These are phyloP conservation scores for Huntiella bhutanensis DNA, from an alignment of 2,329 filamentous ascomycete species.

Conservation along the genomic window DNA sequence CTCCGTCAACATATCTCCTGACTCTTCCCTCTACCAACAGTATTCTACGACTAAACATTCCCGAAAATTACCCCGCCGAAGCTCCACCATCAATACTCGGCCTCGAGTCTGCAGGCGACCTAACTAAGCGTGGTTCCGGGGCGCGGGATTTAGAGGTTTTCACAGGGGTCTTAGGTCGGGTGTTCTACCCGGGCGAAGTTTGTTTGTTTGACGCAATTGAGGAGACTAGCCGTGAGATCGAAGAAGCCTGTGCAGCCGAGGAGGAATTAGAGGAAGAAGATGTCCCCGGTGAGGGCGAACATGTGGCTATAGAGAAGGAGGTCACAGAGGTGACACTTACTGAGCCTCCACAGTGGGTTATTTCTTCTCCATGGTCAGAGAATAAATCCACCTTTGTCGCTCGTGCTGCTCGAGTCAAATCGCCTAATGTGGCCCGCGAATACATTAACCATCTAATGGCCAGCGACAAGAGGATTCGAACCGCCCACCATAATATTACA, in stretches of 20 bases:
- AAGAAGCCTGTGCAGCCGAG: conserved; percentile 16
- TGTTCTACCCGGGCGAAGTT: conserved; percentile 56
- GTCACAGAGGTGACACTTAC: conserved; percentile 5
- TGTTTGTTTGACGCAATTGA: conserved; percentile 88
- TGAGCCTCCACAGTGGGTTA: conserved; percentile 41
- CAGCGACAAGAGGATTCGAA: conserved; percentile 67
- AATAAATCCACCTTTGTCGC: conserved; percentile 80
- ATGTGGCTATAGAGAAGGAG: conserved; percentile 9
- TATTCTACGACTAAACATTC: conserved; percentile 49
- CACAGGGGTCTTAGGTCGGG: conserved; percentile 42
- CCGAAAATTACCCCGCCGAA: conserved; percentile 49
- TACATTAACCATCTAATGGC: conserved; percentile 60
- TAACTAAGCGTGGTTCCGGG: conserved; percentile 51
- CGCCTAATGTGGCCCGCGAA: conserved; percentile 48
- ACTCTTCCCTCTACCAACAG: conserved; percentile 41
- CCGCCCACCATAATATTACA: conserved; percentile 86
- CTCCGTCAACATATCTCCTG: conserved; percentile 34
- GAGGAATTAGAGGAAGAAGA: conserved; percentile 8
- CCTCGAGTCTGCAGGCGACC: conserved; percentile 56
- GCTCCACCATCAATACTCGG: conserved; percentile 54
- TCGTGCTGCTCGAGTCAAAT: conserved; percentile 50
- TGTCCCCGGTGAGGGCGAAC: conserved; percentile 1
- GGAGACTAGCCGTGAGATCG: conserved; percentile 34
- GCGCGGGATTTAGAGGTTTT: conserved; percentile 51
- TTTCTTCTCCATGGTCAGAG: conserved; percentile 58